Evolutionary conservation across 129 eudicot species (phyloP).

Genomic region (Flaveria sonorensis): DNA sequence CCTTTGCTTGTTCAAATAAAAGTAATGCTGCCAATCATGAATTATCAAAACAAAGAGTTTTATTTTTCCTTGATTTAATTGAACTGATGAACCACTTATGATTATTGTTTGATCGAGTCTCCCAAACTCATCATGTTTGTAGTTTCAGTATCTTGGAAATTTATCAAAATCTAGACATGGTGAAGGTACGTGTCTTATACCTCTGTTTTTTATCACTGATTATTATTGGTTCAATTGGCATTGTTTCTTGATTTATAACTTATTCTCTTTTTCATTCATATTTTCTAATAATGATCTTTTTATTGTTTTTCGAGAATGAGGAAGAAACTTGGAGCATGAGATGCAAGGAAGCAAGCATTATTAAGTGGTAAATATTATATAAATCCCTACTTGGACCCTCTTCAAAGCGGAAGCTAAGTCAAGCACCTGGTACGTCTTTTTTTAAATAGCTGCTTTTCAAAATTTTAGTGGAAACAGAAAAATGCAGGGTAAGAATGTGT

Average conservation of each 20-base stretch:
- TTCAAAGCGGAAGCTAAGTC: too few relatives aligned
- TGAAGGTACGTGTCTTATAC: neutral
- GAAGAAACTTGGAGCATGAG: neutral
- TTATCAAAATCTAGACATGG: neutral
- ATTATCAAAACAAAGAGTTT: neutral
- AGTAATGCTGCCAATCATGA: neutral
- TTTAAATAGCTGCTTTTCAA: too few relatives aligned
- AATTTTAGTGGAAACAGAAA: too few relatives aligned
- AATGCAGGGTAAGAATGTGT: too few relatives aligned
- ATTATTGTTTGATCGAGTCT: neutral
- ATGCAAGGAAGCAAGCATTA: slow-evolving; percentile 1
- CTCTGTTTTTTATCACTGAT: neutral
- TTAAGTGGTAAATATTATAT: neutral
- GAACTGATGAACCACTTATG: neutral
- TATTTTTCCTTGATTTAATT: neutral
- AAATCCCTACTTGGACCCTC: too few relatives aligned
- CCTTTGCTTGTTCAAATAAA: too few relatives aligned
- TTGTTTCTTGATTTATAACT: neutral
- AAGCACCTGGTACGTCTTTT: too few relatives aligned
- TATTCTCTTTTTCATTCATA: neutral
- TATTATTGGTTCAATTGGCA: neutral
- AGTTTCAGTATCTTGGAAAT: neutral
- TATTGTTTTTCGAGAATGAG: neutral
- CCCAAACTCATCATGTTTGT: neutral
- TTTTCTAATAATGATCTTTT: neutral